Base-by-base conservation (phyloP, 257 asterid species). In the Schizonepeta tenuifolia region DNA sequence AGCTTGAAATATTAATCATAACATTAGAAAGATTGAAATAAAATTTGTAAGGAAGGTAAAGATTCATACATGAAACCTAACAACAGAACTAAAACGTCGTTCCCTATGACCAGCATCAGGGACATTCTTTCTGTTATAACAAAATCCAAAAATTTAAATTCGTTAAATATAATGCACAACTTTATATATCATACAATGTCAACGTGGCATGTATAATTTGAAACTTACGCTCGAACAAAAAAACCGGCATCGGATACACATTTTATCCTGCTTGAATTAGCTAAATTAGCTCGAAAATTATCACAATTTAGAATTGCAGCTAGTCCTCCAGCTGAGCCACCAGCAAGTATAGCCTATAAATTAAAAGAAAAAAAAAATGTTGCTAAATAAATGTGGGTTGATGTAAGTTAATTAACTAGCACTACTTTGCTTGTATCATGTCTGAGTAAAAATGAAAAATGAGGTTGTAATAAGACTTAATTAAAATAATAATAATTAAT, bases 281-380 rank as follows among this genome's bases (percentile, higher is more conserved):
- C 78, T 7, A 86, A 3, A 9, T 35, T 70, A 38, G 69, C 74
- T 46, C 82, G 70, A 40, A 86, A 86, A 1, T 60, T 44, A 41
- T 86, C 90, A 46, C 88, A 86, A 44, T 83, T 56, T 64, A 86
- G 10, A 2, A 86, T 81, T 2, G 87, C 53, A 3, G 88, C 83
- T 40, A 83, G 56, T n/a, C 87, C 85, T 17, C 91, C 90, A 0
- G 90, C 90, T 9, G 90, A 86, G 11, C 50, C 55, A 40, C 90
- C 90, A 0, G 68, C 28, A 3, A 86, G 77, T 41, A 83, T 44
- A 26, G 73, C 84, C 88, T 86, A 17, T 10, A 43, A 28, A 28
- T n/a, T n/a, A n/a, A n/a, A n/a, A n/a, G n/a, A 28, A 2, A 28
- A 28, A 1, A 28, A 28, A 28, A 28, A 28, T 28, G 33, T 28